Evolutionary conservation across 1,284 basidiomycete species (phyloP).

Genomic region (Cryptococcus maquisensis): DNA sequence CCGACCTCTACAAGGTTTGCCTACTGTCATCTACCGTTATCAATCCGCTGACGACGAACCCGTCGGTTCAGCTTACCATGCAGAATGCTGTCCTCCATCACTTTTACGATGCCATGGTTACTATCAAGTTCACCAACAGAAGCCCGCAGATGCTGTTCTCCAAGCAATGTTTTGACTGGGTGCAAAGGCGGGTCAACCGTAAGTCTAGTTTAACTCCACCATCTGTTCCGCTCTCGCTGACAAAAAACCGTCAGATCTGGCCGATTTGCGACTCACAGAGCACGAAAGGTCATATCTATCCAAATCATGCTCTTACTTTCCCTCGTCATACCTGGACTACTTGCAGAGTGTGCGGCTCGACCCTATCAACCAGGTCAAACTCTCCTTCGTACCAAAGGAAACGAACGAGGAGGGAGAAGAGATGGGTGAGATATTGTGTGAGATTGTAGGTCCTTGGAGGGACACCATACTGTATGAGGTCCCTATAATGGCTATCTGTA

Average conservation of each 20-base stretch:
- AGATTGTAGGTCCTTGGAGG: slow-evolving; percentile 71
- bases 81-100: slow-evolving; percentile 86
- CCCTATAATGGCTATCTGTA: slow-evolving; percentile 81
- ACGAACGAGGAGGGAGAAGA: slow-evolving; percentile 39
- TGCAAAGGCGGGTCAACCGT: slow-evolving; percentile 66
- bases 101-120: slow-evolving; percentile 63
- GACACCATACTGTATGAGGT: slow-evolving; percentile 97
- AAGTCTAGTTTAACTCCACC: slow-evolving; percentile 38
- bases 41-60: not conserved
- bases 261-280: slow-evolving; percentile 58
- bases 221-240: not conserved
- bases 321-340: slow-evolving; percentile 69
- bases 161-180: slow-evolving; percentile 62
- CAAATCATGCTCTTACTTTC: slow-evolving; percentile 71
- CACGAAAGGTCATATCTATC: slow-evolving; percentile 69
- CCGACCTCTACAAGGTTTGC: slow-evolving; percentile 87
- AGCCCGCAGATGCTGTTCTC: slow-evolving; percentile 68
- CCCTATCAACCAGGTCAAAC: slow-evolving; percentile 68
- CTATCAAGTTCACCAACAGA: slow-evolving; percentile 80
- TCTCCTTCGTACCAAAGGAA: slow-evolving; percentile 61
- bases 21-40: not conserved
- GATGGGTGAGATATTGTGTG: slow-evolving; percentile 68
- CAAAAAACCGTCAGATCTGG: slow-evolving; percentile 57
- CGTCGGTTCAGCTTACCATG: slow-evolving; percentile 74
- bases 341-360: slow-evolving; percentile 67